Base-by-base conservation (phyloP, 2,329 filamentous ascomycete genomes). In the Colletotrichum eremochloae region DNA sequence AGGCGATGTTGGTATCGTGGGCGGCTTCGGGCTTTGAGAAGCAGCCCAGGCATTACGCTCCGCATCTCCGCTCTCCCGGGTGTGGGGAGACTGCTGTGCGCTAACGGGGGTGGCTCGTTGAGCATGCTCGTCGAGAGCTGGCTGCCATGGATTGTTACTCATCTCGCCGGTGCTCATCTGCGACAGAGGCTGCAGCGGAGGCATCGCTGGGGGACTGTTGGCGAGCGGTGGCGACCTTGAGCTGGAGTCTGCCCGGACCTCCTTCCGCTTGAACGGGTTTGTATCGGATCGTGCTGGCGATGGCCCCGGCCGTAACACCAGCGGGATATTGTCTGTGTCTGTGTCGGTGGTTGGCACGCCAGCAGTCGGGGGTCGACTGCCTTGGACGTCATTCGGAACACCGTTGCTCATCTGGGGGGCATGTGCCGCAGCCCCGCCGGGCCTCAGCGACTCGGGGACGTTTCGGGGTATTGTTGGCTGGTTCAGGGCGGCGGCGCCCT, bases 261-360 rank as follows among this genome's bases (percentile, higher is more conserved):
- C 87, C 68, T 86, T 85, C 72, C 86, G 86, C 31, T 83, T 75
- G 77, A 90, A 90, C 0, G 88, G 88, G 65, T 90, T 90, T 29
- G 87, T 88, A 68, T 86, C 83, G 36, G 78, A 75, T 48, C 80
- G 53, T 40, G 65, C 62, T 33, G 66, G 73, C 40, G 42, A 53
- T 44, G 71, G 46, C 18, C 71, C 73, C 20, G 84, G 82, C 44
- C 76, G 79, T 63, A 83, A 75, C 2, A 76, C 72, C 29, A 78
- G 75, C 3, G 84, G 82, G 2, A 81, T 75, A 36, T 78, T 76
- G 63, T 74, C 66, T 1, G 68, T 42, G 1, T 53, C 68, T 1
- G 68, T 42, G 1, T 53, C 68, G 20, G 61, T 31, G 57, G 24
- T 50, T 69, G 71, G 6, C n/a, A 48, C 6, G 74, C 18, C 33